These are phyloP conservation scores for Moesziomyces sp. DNA, from an alignment of 1,284 basidiomycete genomes.

Conservation along the genomic window DNA sequence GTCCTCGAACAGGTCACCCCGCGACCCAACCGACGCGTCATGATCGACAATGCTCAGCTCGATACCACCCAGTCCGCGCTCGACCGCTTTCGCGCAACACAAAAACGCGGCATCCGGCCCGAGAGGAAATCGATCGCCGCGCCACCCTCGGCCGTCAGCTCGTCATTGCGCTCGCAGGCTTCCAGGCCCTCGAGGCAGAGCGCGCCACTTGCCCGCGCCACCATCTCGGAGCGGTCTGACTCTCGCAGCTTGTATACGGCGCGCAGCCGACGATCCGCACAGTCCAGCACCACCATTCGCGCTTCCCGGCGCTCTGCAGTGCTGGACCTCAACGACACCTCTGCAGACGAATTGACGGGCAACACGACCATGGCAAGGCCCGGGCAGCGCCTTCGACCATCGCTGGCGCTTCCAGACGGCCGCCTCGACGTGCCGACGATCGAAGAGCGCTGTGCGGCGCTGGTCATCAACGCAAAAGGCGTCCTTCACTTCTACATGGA, in stretches of 20 bases:
- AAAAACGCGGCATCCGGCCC: slow-evolving; percentile 10
- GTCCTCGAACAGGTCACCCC: slow-evolving; percentile 34
- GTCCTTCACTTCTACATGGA: slow-evolving; percentile 51
- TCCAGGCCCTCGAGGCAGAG: slow-evolving; percentile 17
- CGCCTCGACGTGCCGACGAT: slow-evolving; percentile 44
- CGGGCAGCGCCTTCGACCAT: slow-evolving; percentile 43
- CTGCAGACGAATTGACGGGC: slow-evolving; percentile 2
- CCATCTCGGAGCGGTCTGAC: slow-evolving; percentile 6
- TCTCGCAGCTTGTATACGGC: slow-evolving; percentile 24
- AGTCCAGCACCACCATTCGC: neutral
- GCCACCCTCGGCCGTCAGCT: neutral
- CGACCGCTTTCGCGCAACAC: slow-evolving; percentile 23
- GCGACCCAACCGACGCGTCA: slow-evolving; percentile 15
- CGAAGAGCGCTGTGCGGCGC: slow-evolving; percentile 47
- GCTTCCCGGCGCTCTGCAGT: slow-evolving; percentile 5
- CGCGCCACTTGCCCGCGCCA: slow-evolving; percentile 10
- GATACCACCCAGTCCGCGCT: slow-evolving; percentile 27
- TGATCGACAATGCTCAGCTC: slow-evolving; percentile 8
- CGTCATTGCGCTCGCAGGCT: slow-evolving; percentile 3
- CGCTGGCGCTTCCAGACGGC: slow-evolving; percentile 33
- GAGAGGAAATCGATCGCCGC: slow-evolving; percentile 28
- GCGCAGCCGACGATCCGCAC: slow-evolving; percentile 11
- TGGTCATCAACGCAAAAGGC: slow-evolving; percentile 45
- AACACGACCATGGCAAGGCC: slow-evolving; percentile 34
- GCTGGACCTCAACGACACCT: slow-evolving; percentile 7